Base-by-base conservation (phyloP, 139 green algal species). In the Dunaliella sp. region DNA sequence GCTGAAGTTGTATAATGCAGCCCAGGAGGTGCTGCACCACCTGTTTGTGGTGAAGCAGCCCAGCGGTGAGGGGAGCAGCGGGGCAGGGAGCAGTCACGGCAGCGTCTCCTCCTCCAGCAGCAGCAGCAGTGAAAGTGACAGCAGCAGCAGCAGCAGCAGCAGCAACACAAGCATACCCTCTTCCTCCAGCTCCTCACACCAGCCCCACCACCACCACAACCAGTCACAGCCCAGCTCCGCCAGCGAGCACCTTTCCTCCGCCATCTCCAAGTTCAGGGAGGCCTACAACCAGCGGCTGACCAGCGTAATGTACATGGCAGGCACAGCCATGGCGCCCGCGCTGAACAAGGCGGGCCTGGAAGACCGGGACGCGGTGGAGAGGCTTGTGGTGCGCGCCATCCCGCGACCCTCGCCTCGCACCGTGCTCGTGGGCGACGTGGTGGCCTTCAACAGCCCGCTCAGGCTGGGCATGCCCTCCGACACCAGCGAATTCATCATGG, bases 381-480 rank as follows among this genome's bases (percentile, higher is more conserved):
- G 87, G 80, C 86, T 94, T 24, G 88, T 98, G 7, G 57, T 98
- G 31, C 88, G 95, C 1, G n/a, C 88, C 34, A 87, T 98, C 16
- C 92, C 92, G 0, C 85, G 90, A 25, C 91, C 77, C 3, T 88
- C 59, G 3, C 76, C 88, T 21, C 73, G 82, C 38, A 90, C 65
- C 28, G 84, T 92, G 72, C 48, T 65, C 48, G 84, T 92, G 75
- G 89, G 89, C 0, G 89, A 90, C 57, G 89, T 92, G 72, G 90
- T 97, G n/a, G 92, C 91, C 21, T 93, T 95, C 83, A 88, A 90
- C 73, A 90, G 83, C 25, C 90, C 88, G 0, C 83, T 92, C 82
- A 80, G 81, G 28, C 80, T 79, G 21, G 33, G 59, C 76, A 80
- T 32, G 1, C 16, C 77, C 37, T 1, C 30, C 32, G 25, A 84